Evolutionary conservation across 345 rosid species (phyloP).

Genomic region (Populus euphratica): DNA sequence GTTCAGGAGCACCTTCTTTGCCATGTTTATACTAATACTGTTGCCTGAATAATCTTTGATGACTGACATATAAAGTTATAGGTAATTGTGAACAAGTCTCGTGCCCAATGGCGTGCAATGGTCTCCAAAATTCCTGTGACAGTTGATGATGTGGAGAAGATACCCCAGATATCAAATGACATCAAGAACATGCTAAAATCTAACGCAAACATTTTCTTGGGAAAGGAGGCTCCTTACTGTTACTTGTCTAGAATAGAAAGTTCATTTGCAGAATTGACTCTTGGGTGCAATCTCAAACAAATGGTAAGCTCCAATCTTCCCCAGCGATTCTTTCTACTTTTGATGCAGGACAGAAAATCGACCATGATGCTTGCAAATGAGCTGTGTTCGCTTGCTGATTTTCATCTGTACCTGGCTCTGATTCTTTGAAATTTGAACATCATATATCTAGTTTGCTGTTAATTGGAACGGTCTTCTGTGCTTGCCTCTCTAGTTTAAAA

Average conservation of each 20-base stretch:
- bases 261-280: slow-evolving; percentile 62
- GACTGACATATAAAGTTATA: slow-evolving; percentile 19
- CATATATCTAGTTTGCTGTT: not conserved
- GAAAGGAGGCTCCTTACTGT: slow-evolving; percentile 79
- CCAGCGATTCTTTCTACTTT: not conserved
- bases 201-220: slow-evolving; percentile 70
- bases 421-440: not conserved
- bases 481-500: not conserved
- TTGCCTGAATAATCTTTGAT: not conserved
- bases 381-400: not conserved
- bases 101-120: slow-evolving; percentile 72
- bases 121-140: slow-evolving; percentile 60
- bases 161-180: slow-evolving; percentile 64
- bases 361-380: not conserved
- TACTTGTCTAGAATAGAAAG: slow-evolving; percentile 68
- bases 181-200: slow-evolving; percentile 59
- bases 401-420: not conserved
- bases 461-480: not conserved
- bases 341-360: not conserved
- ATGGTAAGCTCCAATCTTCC: slow-evolving; percentile 45
- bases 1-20: not conserved
- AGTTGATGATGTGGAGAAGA: slow-evolving; percentile 62
- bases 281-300: slow-evolving; percentile 78
- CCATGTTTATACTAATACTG: not conserved
- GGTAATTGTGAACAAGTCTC: slow-evolving; percentile 90